Conservation (phyloP, 2,329 filamentous ascomycete species). For the Epichloe uncinata region DNA sequence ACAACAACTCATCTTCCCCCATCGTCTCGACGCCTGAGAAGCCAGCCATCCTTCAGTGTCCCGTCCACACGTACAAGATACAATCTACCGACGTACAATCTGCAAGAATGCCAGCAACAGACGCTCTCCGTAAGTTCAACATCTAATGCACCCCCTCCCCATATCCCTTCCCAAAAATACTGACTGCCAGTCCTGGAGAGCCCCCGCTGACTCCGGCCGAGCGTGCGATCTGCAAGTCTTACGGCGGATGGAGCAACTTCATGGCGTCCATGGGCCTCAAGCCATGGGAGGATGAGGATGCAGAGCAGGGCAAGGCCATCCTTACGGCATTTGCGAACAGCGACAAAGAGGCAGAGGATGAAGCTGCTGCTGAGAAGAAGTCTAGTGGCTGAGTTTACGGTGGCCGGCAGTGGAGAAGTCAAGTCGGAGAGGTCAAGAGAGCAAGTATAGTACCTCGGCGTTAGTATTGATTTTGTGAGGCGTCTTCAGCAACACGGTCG, state of each 20-base stretch:
- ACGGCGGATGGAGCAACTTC: conserved; percentile 5
- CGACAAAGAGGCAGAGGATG: background rate
- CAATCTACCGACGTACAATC: background rate
- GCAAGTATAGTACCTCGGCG: too few relatives aligned
- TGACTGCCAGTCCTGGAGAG: background rate
- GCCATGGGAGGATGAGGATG: background rate
- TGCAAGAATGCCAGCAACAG: background rate
- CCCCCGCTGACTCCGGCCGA: background rate
- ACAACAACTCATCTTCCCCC: too few relatives aligned
- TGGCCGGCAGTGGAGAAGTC: background rate
- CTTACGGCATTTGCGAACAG: background rate
- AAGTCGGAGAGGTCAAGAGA: background rate
- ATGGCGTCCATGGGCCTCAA: conserved; percentile 1
- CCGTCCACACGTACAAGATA: background rate
- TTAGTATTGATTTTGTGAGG: too few relatives aligned
- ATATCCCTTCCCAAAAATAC: background rate
- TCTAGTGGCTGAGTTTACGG: background rate
- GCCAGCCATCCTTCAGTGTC: too few relatives aligned
- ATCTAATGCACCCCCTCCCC: too few relatives aligned
- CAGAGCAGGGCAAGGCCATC: conserved; percentile 2
- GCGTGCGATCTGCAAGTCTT: background rate
- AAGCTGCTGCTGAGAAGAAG: background rate
- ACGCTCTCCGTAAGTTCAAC: background rate
- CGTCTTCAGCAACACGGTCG: too few relatives aligned
- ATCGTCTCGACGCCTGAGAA: too few relatives aligned